Percentiles rank a stretch among this genome's conserved stretches.
Evolutionary conservation across 176 grass and related monocot species (phyloP).

Genomic region (Saccharum spontaneum): DNA sequence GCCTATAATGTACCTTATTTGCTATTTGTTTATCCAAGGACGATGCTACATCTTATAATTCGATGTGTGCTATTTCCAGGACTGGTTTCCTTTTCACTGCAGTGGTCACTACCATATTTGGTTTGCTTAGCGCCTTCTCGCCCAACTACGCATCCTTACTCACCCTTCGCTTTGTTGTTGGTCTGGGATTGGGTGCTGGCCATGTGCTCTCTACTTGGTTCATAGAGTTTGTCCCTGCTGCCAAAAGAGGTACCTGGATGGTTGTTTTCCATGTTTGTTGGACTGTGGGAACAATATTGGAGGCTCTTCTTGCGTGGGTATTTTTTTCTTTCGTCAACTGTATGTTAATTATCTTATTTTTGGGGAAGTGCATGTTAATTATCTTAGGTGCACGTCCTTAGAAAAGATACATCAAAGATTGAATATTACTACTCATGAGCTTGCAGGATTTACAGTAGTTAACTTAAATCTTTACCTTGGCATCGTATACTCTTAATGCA

Average conservation of each 20-base stretch:
- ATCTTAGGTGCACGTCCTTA: not conserved
- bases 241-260: constrained; percentile 63
- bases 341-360: not conserved
- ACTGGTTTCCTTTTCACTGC: constrained; percentile 69
- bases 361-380: not conserved
- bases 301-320: constrained; percentile 74
- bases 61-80: constrained; percentile 28
- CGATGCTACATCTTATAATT: not conserved
- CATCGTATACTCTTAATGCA: constrained; percentile 30
- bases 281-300: constrained; percentile 63
- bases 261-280: constrained; percentile 45
- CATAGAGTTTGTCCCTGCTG: constrained; percentile 71
- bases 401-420: not conserved
- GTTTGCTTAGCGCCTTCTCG: constrained; percentile 68
- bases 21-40: not conserved
- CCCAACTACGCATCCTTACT: constrained; percentile 64
- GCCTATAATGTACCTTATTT: not conserved
- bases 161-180: constrained; percentile 56
- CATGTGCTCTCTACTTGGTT: constrained; percentile 79
- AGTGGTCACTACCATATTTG: constrained; percentile 50
- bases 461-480: not conserved
- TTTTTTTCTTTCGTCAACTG: not conserved
- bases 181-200: constrained; percentile 55
- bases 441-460: not conserved
- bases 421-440: not conserved